Percentiles rank a stretch among this genome's conserved stretches.
phyloP scores from a whole-genome alignment of 257 asterid genomes.

The Scutellaria baicalensis region DNA sequence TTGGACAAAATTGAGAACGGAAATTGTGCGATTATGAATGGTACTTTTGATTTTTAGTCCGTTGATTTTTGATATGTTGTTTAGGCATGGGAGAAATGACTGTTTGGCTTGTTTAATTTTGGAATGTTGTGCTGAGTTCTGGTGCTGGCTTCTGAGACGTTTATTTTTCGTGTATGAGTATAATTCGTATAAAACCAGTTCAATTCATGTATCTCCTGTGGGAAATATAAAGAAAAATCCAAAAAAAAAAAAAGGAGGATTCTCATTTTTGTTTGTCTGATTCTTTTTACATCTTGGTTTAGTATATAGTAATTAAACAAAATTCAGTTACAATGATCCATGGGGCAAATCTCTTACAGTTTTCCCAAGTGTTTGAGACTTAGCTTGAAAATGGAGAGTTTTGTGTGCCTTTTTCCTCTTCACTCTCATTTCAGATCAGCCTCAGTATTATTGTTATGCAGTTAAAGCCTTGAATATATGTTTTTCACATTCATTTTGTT shows the following conservation, averaged over 20 bases:
- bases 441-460: not conserved
- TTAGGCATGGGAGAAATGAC: not conserved
- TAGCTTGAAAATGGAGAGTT: not conserved
- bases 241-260: not conserved
- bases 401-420: not conserved
- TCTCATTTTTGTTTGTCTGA: not conserved
- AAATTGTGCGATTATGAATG: conserved; percentile 46
- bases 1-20: conserved; percentile 33
- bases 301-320: not conserved
- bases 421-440: not conserved
- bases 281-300: not conserved
- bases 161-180: not conserved
- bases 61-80: not conserved
- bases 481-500: not conserved
- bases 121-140: not conserved
- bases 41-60: conserved; percentile 23
- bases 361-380: not conserved
- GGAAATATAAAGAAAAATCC: not conserved
- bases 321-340: not conserved
- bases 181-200: not conserved
- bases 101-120: not conserved
- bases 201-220: not conserved
- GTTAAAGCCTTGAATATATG: not conserved
- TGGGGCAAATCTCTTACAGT: not conserved
- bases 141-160: not conserved